Evolutionary conservation across 352 stramenopile genomes (phyloP).

Genomic region (Phytophthora nicotianae): DNA sequence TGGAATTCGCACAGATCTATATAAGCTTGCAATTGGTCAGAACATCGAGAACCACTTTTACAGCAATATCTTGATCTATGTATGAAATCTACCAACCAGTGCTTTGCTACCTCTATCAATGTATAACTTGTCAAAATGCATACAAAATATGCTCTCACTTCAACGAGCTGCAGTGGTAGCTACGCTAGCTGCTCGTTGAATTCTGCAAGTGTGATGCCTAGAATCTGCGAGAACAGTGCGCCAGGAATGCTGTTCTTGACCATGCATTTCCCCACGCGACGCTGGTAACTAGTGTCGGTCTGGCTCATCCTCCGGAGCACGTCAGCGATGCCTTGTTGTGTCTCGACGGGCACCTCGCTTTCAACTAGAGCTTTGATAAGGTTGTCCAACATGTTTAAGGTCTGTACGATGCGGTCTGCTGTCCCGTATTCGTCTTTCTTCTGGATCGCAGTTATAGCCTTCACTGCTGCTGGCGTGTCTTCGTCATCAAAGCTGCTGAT

Average conservation of each 20-base stretch:
- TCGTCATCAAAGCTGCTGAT: conserved; percentile 50
- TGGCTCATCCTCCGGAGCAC: conserved; percentile 32
- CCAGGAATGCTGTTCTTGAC: conserved; percentile 22
- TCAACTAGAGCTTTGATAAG: conserved; percentile 42
- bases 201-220: conserved; percentile 18
- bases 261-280: conserved; percentile 28
- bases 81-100: conserved; percentile 5
- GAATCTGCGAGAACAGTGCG: conserved; percentile 20
- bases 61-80: conserved; percentile 21
- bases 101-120: conserved; percentile 30
- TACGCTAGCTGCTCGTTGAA: conserved; percentile 24
- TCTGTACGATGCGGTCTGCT: conserved; percentile 52
- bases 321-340: conserved; percentile 25
- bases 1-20: conserved; percentile 4
- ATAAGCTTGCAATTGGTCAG: conserved; percentile 19
- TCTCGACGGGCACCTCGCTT: conserved; percentile 20
- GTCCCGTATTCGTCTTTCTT: conserved; percentile 19
- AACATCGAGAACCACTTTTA: conserved; percentile 40
- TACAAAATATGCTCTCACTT: conserved; percentile 8
- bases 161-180: background rate
- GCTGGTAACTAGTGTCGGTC: conserved; percentile 12
- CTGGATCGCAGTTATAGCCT: conserved; percentile 40
- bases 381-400: conserved; percentile 55
- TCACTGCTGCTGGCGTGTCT: conserved; percentile 46
- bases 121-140: conserved; percentile 32